Conservation (phyloP, 2,329 filamentous ascomycete genomes). For the Monosporascus cannonballus region DNA sequence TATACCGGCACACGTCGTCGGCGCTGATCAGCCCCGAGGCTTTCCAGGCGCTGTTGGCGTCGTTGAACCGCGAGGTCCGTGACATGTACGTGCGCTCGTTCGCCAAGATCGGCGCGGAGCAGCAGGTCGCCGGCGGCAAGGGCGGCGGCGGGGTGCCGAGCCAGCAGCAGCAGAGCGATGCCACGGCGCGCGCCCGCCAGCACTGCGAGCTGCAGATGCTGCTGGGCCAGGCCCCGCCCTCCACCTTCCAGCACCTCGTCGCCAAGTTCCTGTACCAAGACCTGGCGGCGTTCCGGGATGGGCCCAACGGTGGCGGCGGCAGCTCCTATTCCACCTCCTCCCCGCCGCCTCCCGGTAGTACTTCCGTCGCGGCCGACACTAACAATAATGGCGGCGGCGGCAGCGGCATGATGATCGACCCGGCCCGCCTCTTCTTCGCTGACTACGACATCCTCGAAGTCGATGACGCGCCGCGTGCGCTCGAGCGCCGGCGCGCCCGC, state of each 20-base stretch:
- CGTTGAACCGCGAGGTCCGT: constrained; percentile 43
- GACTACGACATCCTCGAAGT: constrained; percentile 66
- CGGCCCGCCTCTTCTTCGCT: constrained; percentile 64
- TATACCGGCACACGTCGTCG: constrained; percentile 44
- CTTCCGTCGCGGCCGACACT: background rate
- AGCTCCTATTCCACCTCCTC: background rate
- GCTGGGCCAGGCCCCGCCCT: constrained; percentile 39
- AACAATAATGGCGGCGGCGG: background rate
- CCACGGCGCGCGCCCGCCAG: constrained; percentile 38
- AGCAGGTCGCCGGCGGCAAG: constrained; percentile 18
- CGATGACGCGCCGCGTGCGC: constrained; percentile 47
- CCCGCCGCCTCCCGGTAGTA: background rate
- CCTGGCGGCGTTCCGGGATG: constrained; percentile 47
- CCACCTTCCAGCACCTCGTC: constrained; percentile 49
- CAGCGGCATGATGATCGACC: constrained; percentile 48
- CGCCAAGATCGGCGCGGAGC: constrained; percentile 37
- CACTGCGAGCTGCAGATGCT: constrained; percentile 48
- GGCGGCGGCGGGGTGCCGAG: constrained; percentile 27
- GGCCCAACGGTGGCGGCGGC: background rate
- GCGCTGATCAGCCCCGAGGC: constrained; percentile 53
- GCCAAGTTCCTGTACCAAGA: constrained; percentile 57
- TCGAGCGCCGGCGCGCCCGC: constrained; percentile 31
- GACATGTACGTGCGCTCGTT: constrained; percentile 42
- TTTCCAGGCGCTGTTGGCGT: constrained; percentile 55
- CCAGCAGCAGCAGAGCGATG: constrained; percentile 30